These are phyloP conservation scores for Neoboletus subvelutipes DNA, from an alignment of 768 basidiomycete species.

Conservation along the genomic window DNA sequence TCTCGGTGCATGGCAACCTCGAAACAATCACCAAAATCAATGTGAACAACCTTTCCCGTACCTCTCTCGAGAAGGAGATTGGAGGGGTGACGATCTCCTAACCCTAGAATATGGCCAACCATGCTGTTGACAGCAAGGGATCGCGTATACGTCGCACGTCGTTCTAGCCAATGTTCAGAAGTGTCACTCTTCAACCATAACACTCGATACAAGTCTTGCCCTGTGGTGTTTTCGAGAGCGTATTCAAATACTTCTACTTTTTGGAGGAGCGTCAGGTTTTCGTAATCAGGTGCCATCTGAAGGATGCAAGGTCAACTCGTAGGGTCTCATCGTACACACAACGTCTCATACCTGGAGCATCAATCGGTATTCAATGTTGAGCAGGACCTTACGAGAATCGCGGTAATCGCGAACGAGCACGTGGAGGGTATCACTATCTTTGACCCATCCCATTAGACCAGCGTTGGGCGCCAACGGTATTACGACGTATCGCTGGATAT, in stretches of 20 bases:
- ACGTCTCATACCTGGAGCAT: slow-evolving; percentile 90
- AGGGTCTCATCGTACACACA: slow-evolving; percentile 51
- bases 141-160: slow-evolving; percentile 92
- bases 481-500: slow-evolving; percentile 90
- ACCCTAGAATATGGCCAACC: slow-evolving; percentile 96
- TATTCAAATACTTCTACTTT: slow-evolving; percentile 99
- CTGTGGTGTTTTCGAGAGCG: slow-evolving; percentile 96
- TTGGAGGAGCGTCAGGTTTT: slow-evolving; percentile 88
- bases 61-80: slow-evolving; percentile 90
- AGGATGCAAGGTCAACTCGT: slow-evolving; percentile 1
- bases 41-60: slow-evolving; percentile 94
- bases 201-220: slow-evolving; percentile 95
- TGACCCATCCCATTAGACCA: slow-evolving; percentile 93
- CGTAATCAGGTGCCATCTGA: slow-evolving; percentile 99
- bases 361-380: slow-evolving; percentile 97
- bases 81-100: slow-evolving; percentile 97
- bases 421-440: slow-evolving; percentile 93
- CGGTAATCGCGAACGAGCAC: slow-evolving; percentile 95
- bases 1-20: slow-evolving; percentile 97
- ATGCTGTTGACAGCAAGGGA: slow-evolving; percentile 96
- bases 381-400: slow-evolving; percentile 91
- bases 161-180: slow-evolving; percentile 97
- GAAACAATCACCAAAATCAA: slow-evolving; percentile 98
- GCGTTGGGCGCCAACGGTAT: slow-evolving; percentile 95
- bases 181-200: slow-evolving; percentile 94